Conservation (phyloP, 2,329 filamentous ascomycete species). For the Pseudogymnoascus sp. region DNA sequence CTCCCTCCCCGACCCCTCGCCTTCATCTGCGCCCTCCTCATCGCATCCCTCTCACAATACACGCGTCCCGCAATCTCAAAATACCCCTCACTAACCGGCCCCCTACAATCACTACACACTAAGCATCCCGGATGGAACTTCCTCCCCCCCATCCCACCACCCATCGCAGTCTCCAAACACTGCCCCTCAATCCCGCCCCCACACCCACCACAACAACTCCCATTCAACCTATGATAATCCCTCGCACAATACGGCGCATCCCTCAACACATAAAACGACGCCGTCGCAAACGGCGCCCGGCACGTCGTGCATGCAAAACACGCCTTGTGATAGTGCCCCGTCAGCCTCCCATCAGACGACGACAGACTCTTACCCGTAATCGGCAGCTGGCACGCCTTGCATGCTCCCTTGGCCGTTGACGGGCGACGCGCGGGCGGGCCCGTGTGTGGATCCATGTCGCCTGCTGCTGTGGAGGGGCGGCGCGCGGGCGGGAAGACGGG, state of each 20-base stretch:
- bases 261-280: conserved; percentile 84
- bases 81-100: conserved; percentile 72
- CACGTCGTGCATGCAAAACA: conserved; percentile 92
- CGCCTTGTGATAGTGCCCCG: conserved; percentile 86
- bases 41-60: conserved; percentile 84
- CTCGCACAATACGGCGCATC: conserved; percentile 85
- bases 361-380: conserved; percentile 92
- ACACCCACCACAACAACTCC: conserved; percentile 74
- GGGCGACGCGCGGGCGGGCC: conserved; percentile 15
- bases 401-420: conserved; percentile 47
- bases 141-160: conserved; percentile 31
- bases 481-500: neutral
- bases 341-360: conserved; percentile 83
- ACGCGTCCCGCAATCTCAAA: conserved; percentile 75
- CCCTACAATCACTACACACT: conserved; percentile 69
- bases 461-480: neutral
- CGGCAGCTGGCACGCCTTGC: conserved; percentile 68
- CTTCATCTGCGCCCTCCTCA: conserved; percentile 20
- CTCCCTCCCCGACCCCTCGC: conserved; percentile 16
- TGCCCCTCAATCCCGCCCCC: conserved; percentile 83
- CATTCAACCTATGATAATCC: conserved; percentile 88
- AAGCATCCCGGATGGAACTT: conserved; percentile 89
- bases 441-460: conserved; percentile 12
- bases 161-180: conserved; percentile 73
- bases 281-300: conserved; percentile 68